Percentiles rank a stretch among this genome's conserved stretches.
phyloP scores from a whole-genome alignment of 208 protist species.

The Sergeia podlipaevii region DNA sequence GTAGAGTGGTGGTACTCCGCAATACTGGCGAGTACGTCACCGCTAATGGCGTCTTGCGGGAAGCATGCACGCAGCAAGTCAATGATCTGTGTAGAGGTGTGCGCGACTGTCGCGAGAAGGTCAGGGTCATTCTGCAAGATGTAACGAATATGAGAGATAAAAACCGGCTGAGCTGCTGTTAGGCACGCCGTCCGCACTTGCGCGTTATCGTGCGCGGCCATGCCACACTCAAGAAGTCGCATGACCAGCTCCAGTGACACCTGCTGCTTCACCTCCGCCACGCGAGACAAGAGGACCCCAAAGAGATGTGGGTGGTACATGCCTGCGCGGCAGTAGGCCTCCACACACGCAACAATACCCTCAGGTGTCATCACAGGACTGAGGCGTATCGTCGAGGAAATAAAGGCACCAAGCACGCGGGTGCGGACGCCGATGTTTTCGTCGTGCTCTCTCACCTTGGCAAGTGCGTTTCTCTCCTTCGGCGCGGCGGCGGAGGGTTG shows the following conservation, averaged over 20 bases:
- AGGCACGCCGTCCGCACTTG: constrained; percentile 57
- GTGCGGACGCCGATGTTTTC: background rate
- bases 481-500: background rate
- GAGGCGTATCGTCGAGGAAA: constrained; percentile 53
- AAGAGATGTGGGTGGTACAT: constrained; percentile 70
- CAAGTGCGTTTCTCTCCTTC: background rate
- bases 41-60: constrained; percentile 53
- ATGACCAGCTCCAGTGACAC: constrained; percentile 61
- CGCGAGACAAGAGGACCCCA: constrained; percentile 63
- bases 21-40: constrained; percentile 57
- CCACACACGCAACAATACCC: constrained; percentile 62
- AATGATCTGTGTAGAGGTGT: constrained; percentile 44
- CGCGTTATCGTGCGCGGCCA: constrained; percentile 10
- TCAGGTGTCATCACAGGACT: constrained; percentile 28
- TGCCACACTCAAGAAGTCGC: constrained; percentile 65
- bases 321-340: constrained; percentile 57
- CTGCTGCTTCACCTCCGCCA: constrained; percentile 45
- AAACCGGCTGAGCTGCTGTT: constrained; percentile 67
- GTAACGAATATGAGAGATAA: constrained; percentile 56
- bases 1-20: constrained; percentile 40
- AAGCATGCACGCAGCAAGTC: constrained; percentile 70
- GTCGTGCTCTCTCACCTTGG: background rate
- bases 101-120: constrained; percentile 42
- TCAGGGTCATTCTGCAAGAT: constrained; percentile 66
- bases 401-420: constrained; percentile 45